Conservation (phyloP, 108 stramenopile genomes). For the Phaeodactylum tricornutum region DNA sequence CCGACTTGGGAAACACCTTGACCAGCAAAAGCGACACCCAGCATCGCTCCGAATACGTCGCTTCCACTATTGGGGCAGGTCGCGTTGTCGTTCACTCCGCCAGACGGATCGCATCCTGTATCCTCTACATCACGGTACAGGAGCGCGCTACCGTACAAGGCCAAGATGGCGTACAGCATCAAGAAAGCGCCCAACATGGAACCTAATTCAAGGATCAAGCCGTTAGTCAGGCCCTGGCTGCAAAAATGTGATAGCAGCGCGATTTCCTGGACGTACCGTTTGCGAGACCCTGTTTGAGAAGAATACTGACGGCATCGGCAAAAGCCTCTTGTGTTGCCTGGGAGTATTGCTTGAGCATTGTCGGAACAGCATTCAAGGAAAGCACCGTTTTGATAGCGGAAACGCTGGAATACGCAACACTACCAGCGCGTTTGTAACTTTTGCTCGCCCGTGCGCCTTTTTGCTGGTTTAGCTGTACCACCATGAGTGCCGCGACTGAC, state of each 20-base stretch:
- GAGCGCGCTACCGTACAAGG: slow-evolving; percentile 53
- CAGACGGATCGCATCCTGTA: slow-evolving; percentile 54
- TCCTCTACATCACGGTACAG: slow-evolving; percentile 43
- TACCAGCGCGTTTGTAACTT: slow-evolving; percentile 42
- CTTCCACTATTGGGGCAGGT: slow-evolving; percentile 38
- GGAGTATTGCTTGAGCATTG: slow-evolving; percentile 30
- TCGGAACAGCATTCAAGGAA: slow-evolving; percentile 33
- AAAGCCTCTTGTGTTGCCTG: slow-evolving; percentile 53
- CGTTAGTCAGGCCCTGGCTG: no score
- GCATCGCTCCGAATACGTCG: slow-evolving; percentile 61
- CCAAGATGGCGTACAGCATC: slow-evolving; percentile 37
- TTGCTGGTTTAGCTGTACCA: slow-evolving; percentile 50
- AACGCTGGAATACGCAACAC: slow-evolving; percentile 39
- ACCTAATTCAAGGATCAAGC: slow-evolving; percentile 1
- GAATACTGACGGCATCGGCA: slow-evolving; percentile 14
- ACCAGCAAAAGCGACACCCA: slow-evolving; percentile 61
- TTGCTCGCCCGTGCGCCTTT: slow-evolving; percentile 10
- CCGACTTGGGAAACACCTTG: slow-evolving; percentile 53
- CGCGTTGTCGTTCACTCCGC: slow-evolving; percentile 16
- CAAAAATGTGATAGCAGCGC: not conserved
- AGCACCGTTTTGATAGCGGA: slow-evolving; percentile 46
- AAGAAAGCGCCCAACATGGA: slow-evolving; percentile 53
- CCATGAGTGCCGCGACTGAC: slow-evolving; percentile 22
- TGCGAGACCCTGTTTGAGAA: slow-evolving; percentile 38
- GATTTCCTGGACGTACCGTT: slow-evolving; percentile 27